Base-by-base conservation (phyloP, 257 asterid species). In the Perilla frutescens region DNA sequence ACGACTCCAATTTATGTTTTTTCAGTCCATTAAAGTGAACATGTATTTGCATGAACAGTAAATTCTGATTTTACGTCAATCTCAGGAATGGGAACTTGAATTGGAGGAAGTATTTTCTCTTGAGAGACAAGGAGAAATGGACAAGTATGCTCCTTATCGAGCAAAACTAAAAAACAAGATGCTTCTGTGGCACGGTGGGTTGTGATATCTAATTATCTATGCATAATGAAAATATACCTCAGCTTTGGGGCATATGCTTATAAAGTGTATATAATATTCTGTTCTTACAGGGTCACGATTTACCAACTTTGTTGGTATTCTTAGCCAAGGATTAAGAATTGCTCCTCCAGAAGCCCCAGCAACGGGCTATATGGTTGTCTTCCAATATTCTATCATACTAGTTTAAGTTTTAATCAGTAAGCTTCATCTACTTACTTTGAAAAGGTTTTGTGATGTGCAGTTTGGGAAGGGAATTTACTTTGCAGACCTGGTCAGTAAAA, bases 311-410 rank as follows among this genome's bases (percentile, higher is more conserved):
- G 88, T 95, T 56, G 99, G 99, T 78, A 95, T 95, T 69, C 96
- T 95, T 45, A 92, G 91, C 83, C 97, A 95, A 90, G 99, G 99
- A 61, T 82, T 95, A 73, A 82, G 99, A 82, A 86, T 95, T 78
- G 99, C 98, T 79, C 99, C 99, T 69, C 97, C 98, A 8, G 99
- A 95, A 90, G 99, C 99, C 76, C 99, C 99, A 47, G 85, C 93
- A 71, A 90, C 99, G 4, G 99, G 99, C 69, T 95, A 92, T 83
- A 95, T 95, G 99, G 99, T 95, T 76, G 75, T 57, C 49, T 68
- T 55, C 68, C 36, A 41, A 58, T 44, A 37, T 72, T 81, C 49
- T 53, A 11, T 80, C 15, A 2, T 73, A 66, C 49, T 73, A 69
- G 6, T 55, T 15, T 68, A 13, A 15, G 34, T 72, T 61, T 10